Percentiles rank a stretch among this genome's conserved stretches.
Evolutionary conservation across 192 early-diverging fungal species (phyloP).

Genomic region (Entomortierella lignicola): DNA sequence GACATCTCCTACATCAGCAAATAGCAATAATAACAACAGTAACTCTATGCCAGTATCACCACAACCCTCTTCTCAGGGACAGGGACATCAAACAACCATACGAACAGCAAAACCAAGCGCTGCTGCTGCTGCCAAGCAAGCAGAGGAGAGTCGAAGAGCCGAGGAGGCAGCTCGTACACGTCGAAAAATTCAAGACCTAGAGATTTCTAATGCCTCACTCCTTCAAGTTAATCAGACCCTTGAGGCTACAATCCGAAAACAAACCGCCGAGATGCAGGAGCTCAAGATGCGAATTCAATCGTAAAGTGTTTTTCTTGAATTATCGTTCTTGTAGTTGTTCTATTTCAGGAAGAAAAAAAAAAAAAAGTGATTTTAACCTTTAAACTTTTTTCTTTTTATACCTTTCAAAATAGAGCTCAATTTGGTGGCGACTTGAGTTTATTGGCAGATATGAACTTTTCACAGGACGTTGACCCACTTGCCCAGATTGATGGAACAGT

Average conservation of each 20-base stretch:
- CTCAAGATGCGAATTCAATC: constrained; percentile 56
- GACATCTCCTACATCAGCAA: constrained; percentile 1
- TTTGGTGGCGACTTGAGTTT: constrained; percentile 34
- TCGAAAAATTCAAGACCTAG: constrained; percentile 64
- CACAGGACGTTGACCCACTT: constrained; percentile 7
- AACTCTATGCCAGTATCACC: not conserved
- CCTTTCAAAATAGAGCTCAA: constrained; percentile 15
- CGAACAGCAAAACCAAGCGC: constrained; percentile 8
- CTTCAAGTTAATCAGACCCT: constrained; percentile 62
- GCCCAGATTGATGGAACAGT: not conserved
- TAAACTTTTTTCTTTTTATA: not conserved
- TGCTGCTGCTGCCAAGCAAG: constrained; percentile 27
- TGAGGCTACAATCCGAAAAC: constrained; percentile 62
- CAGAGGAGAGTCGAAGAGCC: constrained; percentile 31
- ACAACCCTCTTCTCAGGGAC: not conserved
- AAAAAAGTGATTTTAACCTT: not conserved
- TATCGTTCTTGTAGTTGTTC: not conserved
- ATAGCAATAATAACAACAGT: not conserved
- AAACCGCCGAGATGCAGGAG: constrained; percentile 59
- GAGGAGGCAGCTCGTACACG: constrained; percentile 44
- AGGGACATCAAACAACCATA: not conserved
- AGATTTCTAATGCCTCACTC: constrained; percentile 66
- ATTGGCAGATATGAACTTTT: constrained; percentile 11
- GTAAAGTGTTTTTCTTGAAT: constrained; percentile 19
- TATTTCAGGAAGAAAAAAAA: not conserved